Evolutionary conservation across 2,329 filamentous ascomycete genomes (phyloP), one percentile per base, ranked within the genome.

Genomic region (Pleochaeta shiraiana): DNA sequence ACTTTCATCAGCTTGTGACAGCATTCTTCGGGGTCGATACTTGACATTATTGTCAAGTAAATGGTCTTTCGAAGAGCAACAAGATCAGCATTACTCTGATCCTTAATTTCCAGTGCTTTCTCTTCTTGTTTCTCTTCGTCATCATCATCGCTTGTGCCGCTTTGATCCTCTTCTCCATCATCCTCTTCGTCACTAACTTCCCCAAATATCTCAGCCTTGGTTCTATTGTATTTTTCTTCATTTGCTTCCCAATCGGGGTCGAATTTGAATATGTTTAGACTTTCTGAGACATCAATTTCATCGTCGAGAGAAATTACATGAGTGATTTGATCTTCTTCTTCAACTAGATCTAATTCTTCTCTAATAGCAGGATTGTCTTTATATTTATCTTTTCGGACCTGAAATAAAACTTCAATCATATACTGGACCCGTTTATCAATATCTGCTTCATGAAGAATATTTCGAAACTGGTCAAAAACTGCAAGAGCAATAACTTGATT

Each of bases 341-440:
- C 92, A 9, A 98, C 89, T 57, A 98, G 75, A 75, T 98, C 93
- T 65, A 98, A 78, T 73, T 98, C 93, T 72, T 96, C 91, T 74
- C 85, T 91, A 70, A 97, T 79, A 0, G 90, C 86, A 21, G 86
- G 90, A 71, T 97, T 90, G 71, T 97, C 90, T 77, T 95, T 95
- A 79, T 95, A 98, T 71, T 87, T 87, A 76, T 97, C 92, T 75
- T 96, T 95, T 68, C 93, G 83, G 65, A 96, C 87, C 76, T 98
- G 91, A 74, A 98, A 98, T 53, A 98, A 77, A 5, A 97, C 93
- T 74, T 98, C 93, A 65, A 98, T 92, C 88, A 95, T 95, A 76
- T 97, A 98, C 76, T 98, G 93, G n/a, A 92, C 91, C 68, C 93
- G 83, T 79, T 95, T 96, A 73, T 97, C 92, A 73, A 98, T 95